These are phyloP conservation scores for Fusarium globosum DNA, from an alignment of 2,329 filamentous ascomycete species.

Conservation along the genomic window DNA sequence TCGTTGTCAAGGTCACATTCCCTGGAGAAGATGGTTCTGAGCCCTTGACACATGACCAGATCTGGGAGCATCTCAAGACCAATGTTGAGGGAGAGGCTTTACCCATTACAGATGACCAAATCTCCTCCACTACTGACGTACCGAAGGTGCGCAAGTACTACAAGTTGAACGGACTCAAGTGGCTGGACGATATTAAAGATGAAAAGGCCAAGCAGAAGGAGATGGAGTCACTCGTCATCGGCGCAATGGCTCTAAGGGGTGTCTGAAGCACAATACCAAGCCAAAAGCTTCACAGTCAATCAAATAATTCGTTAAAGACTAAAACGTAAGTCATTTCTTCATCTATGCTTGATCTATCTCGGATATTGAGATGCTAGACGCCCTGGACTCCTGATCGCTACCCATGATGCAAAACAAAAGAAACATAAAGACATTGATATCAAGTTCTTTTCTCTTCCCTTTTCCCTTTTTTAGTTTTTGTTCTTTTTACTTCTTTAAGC, in stretches of 20 bases:
- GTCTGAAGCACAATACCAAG: constrained; percentile 39
- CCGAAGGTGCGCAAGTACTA: constrained; percentile 84
- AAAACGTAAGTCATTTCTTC: constrained; percentile 46
- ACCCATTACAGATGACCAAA: constrained; percentile 71
- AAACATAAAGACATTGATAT: constrained; percentile 39
- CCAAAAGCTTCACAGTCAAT: constrained; percentile 1
- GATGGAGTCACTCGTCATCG: constrained; percentile 76
- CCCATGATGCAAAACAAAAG: constrained; percentile 44
- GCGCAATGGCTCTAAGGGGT: constrained; percentile 74
- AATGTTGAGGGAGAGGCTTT: constrained; percentile 71
- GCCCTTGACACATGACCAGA: constrained; percentile 56
- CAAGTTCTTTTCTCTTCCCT: constrained; percentile 31
- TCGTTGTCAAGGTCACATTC: constrained; percentile 82
- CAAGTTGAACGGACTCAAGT: constrained; percentile 76
- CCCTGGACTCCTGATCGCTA: constrained; percentile 46
- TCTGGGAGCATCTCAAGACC: constrained; percentile 68
- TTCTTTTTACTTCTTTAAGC: constrained; percentile 37
- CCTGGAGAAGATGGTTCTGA: constrained; percentile 57
- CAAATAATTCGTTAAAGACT: constrained; percentile 15
- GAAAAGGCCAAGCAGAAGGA: constrained; percentile 60
- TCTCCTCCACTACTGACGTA: constrained; percentile 71
- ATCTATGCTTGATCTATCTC: constrained; percentile 44
- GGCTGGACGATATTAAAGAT: constrained; percentile 59
- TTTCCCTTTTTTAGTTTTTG: constrained; percentile 1
- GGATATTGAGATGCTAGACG: constrained; percentile 40